Conservation (phyloP, 176 grass and related monocot genomes). For the Carex scoparia region DNA sequence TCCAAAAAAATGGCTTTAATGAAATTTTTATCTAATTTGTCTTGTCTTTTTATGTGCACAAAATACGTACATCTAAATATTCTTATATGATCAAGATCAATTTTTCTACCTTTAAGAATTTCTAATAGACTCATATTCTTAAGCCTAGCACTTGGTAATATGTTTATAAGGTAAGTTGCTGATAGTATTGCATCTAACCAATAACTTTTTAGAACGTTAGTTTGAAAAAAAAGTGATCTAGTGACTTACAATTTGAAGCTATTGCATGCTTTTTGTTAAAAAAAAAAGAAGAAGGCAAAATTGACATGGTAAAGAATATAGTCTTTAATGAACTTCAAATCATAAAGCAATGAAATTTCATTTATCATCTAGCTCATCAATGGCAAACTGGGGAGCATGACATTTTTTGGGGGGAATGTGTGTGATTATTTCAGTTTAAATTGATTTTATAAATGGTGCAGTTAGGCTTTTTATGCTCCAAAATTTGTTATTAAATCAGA, state of each 20-base stretch:
- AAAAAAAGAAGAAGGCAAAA: neutral
- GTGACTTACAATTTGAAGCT: neutral
- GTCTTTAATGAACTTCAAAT: neutral
- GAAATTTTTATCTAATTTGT: too few relatives aligned
- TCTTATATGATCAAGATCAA: neutral
- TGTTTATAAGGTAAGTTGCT: neutral
- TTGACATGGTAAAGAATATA: neutral
- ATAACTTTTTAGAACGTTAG: neutral
- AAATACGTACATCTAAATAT: too few relatives aligned
- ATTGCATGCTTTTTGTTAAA: neutral
- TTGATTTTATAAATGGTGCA: neutral
- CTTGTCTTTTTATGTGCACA: too few relatives aligned
- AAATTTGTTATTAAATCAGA: neutral
- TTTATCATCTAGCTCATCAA: neutral
- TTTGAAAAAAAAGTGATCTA: neutral
- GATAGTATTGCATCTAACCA: neutral
- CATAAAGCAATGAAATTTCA: neutral
- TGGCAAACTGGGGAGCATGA: neutral
- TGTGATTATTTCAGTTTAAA: neutral
- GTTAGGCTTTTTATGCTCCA: neutral
- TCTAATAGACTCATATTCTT: neutral
- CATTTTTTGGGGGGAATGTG: neutral
- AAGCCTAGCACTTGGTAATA: neutral
- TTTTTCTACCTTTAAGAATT: neutral
- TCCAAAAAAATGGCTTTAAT: too few relatives aligned